Evolutionary conservation across 139 green algal genomes (phyloP), one percentile per base, ranked within the genome.

Genomic region (Tetraselmis striata): DNA sequence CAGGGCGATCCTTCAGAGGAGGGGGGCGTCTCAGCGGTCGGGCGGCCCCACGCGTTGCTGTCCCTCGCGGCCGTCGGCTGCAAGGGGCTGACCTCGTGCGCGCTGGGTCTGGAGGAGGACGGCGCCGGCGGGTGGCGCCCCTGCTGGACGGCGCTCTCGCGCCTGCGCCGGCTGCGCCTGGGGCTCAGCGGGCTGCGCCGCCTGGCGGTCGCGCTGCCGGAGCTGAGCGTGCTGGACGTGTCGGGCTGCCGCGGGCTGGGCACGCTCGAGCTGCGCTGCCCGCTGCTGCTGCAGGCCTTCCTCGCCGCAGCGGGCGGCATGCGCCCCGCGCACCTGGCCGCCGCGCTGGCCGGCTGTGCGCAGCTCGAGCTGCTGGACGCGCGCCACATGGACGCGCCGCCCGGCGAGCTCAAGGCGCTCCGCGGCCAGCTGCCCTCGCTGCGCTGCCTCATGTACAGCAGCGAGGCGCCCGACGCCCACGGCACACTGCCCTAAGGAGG

Each of bases 261-360:
- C 11, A 24, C 77, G 29, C 86, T 94, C 78, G 86, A 88, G 84
- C 83, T 94, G 81, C 83, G 83, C 67, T 92, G 88, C 79, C 90
- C 90, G 1, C 5, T 25, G 1, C 89, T 94, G 80, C 30, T 81
- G 1, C 81, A 81, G 59, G 80, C 86, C 28, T 82, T 87, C 30
- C 28, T 89, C 27, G 0, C 31, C 2, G 87, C 83, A 0, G 89
- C 85, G 80, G 76, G 80, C 32, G 31, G 74, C 29, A 80, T 90
- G 67, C 79, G 83, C 23, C 31, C 75, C 1, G 29, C 29, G 1
- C 18, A 31, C 29, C 75, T 86, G n/a, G 32, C 25, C 24, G 29
- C 32, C 22, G 78, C 83, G 5, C 31, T 83, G 24, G 0, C 26
- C 2, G 5, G 27, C 28, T 81, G 82, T 31, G 1, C 24, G 1